Evolutionary conservation across 805 yeast genomes (phyloP).

Genomic region (Nematodospora valgi): DNA sequence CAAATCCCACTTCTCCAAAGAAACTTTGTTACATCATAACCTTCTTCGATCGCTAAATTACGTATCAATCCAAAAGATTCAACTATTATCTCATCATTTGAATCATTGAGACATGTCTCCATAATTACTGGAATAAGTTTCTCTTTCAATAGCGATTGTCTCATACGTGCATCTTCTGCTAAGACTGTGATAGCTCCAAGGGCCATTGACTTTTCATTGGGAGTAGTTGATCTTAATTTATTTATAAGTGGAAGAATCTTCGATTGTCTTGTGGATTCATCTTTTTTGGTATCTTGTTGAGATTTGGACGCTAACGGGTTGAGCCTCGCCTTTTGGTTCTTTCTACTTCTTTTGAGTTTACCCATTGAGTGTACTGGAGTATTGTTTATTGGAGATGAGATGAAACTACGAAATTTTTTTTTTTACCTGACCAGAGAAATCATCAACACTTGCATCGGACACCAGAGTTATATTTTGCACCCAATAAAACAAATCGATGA

Average conservation of each 20-base stretch:
- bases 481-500: no score
- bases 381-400: background rate
- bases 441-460: no score
- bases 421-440: no score
- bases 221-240: conserved; percentile 57
- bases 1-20: conserved; percentile 80
- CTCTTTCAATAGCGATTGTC: conserved; percentile 66
- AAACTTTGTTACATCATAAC: conserved; percentile 72
- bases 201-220: conserved; percentile 77
- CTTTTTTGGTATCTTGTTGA: conserved; percentile 29
- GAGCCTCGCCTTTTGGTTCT: conserved; percentile 30
- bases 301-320: conserved; percentile 27
- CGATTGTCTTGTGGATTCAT: conserved; percentile 46
- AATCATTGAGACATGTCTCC: conserved; percentile 63
- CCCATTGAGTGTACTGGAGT: conserved; percentile 66
- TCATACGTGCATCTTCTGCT: conserved; percentile 63
- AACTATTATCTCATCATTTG: conserved; percentile 69
- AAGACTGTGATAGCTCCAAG: conserved; percentile 67
- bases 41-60: conserved; percentile 80
- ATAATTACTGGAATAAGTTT: conserved; percentile 61
- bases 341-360: conserved; percentile 62
- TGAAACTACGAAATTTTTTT: background rate
- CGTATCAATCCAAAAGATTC: conserved; percentile 80
- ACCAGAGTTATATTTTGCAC: no score
- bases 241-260: conserved; percentile 67